Conservation (phyloP, 129 eudicot genomes). For the Centrapalus pauciflorus region DNA sequence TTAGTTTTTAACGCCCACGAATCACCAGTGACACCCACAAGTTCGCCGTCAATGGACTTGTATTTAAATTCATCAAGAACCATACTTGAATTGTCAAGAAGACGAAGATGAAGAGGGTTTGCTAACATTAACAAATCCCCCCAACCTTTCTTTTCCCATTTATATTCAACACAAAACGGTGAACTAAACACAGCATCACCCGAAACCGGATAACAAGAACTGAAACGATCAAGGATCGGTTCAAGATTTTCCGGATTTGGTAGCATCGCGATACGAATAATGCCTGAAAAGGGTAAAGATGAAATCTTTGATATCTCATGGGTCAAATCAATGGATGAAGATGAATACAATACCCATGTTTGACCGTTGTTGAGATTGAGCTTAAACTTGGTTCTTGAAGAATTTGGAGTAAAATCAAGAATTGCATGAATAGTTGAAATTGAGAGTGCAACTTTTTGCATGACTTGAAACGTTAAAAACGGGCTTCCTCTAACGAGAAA, state of each 20-base stretch:
- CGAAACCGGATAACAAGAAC: constrained; percentile 71
- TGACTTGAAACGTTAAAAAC: constrained; percentile 55
- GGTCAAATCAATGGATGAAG: constrained; percentile 53
- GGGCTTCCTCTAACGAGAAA: constrained; percentile 88
- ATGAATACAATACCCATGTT: constrained; percentile 78
- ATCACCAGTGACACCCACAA: constrained; percentile 81
- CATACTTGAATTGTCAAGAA: constrained; percentile 40
- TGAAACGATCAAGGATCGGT: constrained; percentile 59
- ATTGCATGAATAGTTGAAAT: constrained; percentile 77
- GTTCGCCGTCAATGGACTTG: constrained; percentile 89
- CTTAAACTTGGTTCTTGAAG: constrained; percentile 50
- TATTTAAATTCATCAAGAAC: constrained; percentile 65
- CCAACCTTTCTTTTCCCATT: constrained; percentile 79
- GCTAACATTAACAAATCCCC: constrained; percentile 91
- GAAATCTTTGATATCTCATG: constrained; percentile 49
- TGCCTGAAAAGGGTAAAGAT: constrained; percentile 59
- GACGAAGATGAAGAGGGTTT: constrained; percentile 71
- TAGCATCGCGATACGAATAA: constrained; percentile 57
- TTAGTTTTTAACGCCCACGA: constrained; percentile 69
- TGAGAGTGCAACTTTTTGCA: constrained; percentile 23
- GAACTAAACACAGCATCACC: constrained; percentile 55
- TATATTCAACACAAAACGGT: constrained; percentile 70
- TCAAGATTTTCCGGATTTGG: constrained; percentile 40
- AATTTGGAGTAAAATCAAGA: constrained; percentile 47
- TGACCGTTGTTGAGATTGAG: constrained; percentile 72